A percentile compares a stretch with the other conserved stretches of the same genome.
Conservation (phyloP, 2,329 filamentous ascomycete species). For the Curvularia sp. region DNA sequence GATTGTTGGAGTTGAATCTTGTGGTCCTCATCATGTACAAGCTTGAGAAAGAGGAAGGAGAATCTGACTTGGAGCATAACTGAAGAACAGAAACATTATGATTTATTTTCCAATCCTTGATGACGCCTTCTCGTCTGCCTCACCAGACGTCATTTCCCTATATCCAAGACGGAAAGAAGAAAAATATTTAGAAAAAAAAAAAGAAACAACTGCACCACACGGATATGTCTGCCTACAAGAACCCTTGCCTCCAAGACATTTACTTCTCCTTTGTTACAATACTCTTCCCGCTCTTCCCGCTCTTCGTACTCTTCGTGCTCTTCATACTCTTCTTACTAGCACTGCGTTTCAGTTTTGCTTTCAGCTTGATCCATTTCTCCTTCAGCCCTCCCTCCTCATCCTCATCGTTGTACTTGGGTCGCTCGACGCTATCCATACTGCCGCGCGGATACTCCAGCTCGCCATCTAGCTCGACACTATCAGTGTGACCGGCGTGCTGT, state of each 20-base stretch:
- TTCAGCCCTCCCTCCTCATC: slow-evolving; percentile 29
- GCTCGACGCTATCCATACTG: slow-evolving; percentile 30
- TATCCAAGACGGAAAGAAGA: background rate
- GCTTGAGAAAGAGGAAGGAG: background rate
- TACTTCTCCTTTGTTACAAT: slow-evolving; percentile 15
- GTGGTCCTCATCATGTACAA: too few species aligned
- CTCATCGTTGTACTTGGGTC: slow-evolving; percentile 17
- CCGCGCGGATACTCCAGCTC: slow-evolving; percentile 30
- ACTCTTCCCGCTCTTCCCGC: slow-evolving; percentile 25
- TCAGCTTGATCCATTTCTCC: slow-evolving; percentile 49
- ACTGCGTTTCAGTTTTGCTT: slow-evolving; percentile 44
- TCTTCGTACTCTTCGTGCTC: slow-evolving; percentile 42
- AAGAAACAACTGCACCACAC: background rate
- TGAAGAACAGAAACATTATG: background rate
- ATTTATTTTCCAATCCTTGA: background rate
- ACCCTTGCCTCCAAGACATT: too few species aligned
- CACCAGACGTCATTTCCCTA: too few species aligned
- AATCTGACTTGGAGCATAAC: background rate
- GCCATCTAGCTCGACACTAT: slow-evolving; percentile 38
- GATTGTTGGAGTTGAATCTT: too few species aligned
- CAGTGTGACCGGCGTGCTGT: slow-evolving; percentile 22
- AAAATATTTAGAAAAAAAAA: background rate
- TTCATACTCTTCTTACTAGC: slow-evolving; percentile 47
- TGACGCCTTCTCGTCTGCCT: background rate
- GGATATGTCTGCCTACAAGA: background rate